A percentile compares a stretch with the other conserved stretches of the same genome.
These are phyloP conservation scores for Blastobotrys terrestris DNA, from an alignment of 805 yeast genomes.

Conservation along the genomic window DNA sequence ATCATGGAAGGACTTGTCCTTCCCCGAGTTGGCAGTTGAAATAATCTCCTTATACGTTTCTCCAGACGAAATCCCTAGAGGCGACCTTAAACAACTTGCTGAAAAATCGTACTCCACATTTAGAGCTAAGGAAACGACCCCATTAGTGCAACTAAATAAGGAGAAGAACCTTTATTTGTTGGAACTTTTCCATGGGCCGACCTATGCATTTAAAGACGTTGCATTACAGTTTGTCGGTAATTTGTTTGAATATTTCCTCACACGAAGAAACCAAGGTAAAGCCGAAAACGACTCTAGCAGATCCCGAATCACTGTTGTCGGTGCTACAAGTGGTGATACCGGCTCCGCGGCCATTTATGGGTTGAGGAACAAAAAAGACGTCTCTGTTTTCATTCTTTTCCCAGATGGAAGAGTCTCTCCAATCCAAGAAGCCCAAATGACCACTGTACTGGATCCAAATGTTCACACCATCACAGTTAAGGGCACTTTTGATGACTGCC, in stretches of 20 bases:
- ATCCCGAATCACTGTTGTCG: conserved; percentile 89
- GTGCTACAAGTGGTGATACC: conserved; percentile 99
- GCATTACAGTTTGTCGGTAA: conserved; percentile 98
- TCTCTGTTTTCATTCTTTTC: conserved; percentile 91
- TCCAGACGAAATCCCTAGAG: conserved; percentile 63
- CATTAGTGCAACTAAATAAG: conserved; percentile 56
- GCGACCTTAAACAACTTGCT: conserved; percentile 59
- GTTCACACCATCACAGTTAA: conserved; percentile 93
- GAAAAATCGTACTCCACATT: conserved; percentile 81
- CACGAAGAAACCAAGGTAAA: conserved; percentile 58
- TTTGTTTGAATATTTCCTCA: conserved; percentile 84
- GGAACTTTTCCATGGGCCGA: conserved; percentile 98
- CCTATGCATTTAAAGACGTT: conserved; percentile 98
- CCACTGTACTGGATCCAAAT: conserved; percentile 86
- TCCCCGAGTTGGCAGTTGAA: conserved; percentile 81
- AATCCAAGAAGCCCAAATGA: conserved; percentile 97
- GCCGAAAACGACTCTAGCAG: conserved; percentile 45
- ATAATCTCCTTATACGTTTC: conserved; percentile 76
- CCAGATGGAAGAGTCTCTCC: conserved; percentile 98
- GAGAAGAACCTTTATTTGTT: conserved; percentile 58
- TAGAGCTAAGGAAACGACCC: conserved; percentile 84
- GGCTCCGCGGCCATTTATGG: conserved; percentile 99
- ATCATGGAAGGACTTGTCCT: conserved; percentile 68
- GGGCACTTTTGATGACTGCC: conserved; percentile 98
- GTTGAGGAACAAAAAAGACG: conserved; percentile 92